Evolutionary conservation across 164 flowering plant genomes (phyloP).

Genomic region (Vitis cinerea): DNA sequence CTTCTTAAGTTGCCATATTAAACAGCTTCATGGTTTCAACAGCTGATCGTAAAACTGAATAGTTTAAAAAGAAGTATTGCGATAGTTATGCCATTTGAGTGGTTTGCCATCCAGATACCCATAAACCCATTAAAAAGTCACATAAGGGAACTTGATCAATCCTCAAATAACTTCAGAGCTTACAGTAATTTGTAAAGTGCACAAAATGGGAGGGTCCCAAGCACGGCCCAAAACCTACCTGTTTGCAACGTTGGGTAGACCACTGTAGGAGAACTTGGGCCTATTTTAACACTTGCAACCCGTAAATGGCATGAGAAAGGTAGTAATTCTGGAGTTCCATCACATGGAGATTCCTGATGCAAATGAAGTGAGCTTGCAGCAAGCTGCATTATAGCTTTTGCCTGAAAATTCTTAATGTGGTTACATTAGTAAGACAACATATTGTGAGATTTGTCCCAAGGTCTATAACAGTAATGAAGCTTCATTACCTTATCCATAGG

Average conservation of each 20-base stretch:
- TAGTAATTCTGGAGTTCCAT: constrained; percentile 17
- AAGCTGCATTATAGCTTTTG: constrained; percentile 50
- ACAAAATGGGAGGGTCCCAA: neutral
- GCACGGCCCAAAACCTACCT: constrained; percentile 21
- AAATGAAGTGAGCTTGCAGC: constrained; percentile 52
- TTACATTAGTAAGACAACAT: constrained; percentile 8
- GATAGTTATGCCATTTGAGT: neutral
- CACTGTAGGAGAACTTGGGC: constrained; percentile 13
- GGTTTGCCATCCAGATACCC: neutral
- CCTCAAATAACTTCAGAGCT: neutral
- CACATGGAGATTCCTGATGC: constrained; percentile 28
- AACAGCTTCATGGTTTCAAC: neutral
- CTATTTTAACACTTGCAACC: constrained; percentile 11
- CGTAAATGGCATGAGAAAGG: constrained; percentile 26
- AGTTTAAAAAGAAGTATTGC: neutral
- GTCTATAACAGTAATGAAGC: constrained; percentile 10
- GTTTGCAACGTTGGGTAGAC: constrained; percentile 22
- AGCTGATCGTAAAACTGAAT: neutral
- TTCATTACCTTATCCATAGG: constrained; percentile 57
- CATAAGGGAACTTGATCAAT: constrained; percentile 5
- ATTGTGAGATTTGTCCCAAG: neutral
- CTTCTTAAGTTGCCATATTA: neutral
- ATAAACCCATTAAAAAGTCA: neutral
- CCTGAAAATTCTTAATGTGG: constrained; percentile 37
- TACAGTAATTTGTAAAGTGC: neutral